Evolutionary conservation across 306 rosid species (phyloP), one percentile per base, ranked within the genome.

Genomic region (Nissolia schottii): DNA sequence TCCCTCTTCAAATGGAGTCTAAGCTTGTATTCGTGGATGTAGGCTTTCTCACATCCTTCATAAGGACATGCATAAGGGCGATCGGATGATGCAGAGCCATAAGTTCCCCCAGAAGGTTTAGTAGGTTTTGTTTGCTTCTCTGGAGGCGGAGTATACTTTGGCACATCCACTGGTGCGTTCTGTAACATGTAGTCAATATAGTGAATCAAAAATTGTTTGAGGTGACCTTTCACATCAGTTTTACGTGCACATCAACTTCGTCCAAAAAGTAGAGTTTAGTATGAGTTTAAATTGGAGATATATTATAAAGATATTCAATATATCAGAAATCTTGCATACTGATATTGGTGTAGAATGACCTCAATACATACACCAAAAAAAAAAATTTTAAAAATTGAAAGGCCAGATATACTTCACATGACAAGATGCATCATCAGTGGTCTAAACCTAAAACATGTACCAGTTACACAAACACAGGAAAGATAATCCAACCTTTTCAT

Each of bases 1-100:
- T 88, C 96, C 82, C 92, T 87, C 83, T 91, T 89, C 55, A 90
- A 80, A 86, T 93, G 98, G 66, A 89, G 93, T 67, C 82, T 93
- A 63, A 93, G 97, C 85, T 93, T 93, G 90, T 93, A 89, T 79
- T 89, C 98, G 31, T 93, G 98, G 75, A 93, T 89, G 82, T 89
- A 93, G 2, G 97, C 96, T 67, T 93, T 93, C 50, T 87, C 96
- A 48, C 98, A 90, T 64, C 96, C 98, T 55, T 89, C 97, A 27
- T 94, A 94, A 19, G 97, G 96, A 73, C 98, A 94, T 19, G 94
- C 92, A 35, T 85, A 87, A 8, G 98, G 97, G 32, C 96, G 96
- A 70, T 94, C 98, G 7, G 97, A 91, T 4, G 97, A 89, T 56
- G 94, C 96, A 9, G 96, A 89, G 59, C 87, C 91, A 57, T 86